Conservation (phyloP, 108 stramenopile genomes). For the Hondaea fermentalgiana region DNA sequence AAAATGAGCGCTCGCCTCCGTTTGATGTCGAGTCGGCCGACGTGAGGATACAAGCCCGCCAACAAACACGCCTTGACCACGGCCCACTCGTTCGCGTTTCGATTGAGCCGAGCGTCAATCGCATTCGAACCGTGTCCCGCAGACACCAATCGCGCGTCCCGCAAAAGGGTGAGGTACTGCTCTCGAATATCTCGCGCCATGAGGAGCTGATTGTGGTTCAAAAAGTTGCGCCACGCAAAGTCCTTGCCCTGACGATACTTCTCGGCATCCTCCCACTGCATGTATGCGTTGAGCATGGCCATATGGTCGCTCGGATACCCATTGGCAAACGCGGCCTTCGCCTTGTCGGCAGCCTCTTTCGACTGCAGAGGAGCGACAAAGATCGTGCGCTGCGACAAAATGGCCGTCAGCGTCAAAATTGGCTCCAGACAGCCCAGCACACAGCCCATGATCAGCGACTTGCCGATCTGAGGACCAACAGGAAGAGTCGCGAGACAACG, state of each 20-base stretch:
- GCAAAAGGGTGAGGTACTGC: conserved; percentile 67
- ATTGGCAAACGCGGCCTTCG: conserved; percentile 49
- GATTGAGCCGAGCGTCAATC: conserved; percentile 25
- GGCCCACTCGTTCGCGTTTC: conserved; percentile 47
- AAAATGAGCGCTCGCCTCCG: conserved; percentile 24
- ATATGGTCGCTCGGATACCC: conserved; percentile 62
- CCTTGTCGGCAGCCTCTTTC: conserved; percentile 60
- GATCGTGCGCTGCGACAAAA: conserved; percentile 63
- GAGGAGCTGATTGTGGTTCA: conserved; percentile 56
- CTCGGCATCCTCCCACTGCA: conserved; percentile 43
- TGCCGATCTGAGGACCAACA: conserved; percentile 77
- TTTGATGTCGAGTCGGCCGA: conserved; percentile 50
- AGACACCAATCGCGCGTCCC: conserved; percentile 61
- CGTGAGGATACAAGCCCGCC: conserved; percentile 87
- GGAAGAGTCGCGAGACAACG: conserved; percentile 75
- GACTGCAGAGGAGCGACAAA: conserved; percentile 62
- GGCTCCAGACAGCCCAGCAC: conserved; percentile 74
- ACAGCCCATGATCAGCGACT: conserved; percentile 69
- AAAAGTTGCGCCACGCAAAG: conserved; percentile 63
- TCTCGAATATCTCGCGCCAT: conserved; percentile 63
- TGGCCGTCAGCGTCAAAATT: conserved; percentile 70
- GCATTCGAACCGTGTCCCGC: conserved; percentile 22
- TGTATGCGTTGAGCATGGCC: conserved; percentile 73
- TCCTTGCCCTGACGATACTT: conserved; percentile 30
- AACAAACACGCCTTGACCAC: conserved; percentile 71